phyloP scores from a whole-genome alignment of 2,329 filamentous ascomycete species.

The Exophiala sp. region DNA sequence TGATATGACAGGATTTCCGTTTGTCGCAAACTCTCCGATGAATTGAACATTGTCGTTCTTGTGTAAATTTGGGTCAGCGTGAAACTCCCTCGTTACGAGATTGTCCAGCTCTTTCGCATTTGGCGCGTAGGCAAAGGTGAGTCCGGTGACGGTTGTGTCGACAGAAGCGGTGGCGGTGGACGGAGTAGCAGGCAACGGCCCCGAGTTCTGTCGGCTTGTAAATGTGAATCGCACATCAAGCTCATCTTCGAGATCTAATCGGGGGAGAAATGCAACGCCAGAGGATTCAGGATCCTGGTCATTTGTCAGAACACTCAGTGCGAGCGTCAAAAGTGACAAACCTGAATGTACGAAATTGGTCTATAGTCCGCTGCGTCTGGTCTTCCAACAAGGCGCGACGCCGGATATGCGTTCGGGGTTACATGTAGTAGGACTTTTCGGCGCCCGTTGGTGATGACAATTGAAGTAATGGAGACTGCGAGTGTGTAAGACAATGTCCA shows the following conservation, averaged over 20 bases:
- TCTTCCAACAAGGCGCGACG: conserved; percentile 69
- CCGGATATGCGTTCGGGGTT: conserved; percentile 81
- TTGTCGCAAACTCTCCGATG: conserved; percentile 86
- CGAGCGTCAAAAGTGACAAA: conserved; percentile 39
- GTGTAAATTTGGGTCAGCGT: conserved; percentile 94
- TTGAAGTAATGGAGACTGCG: conserved; percentile 79
- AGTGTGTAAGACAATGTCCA: conserved; percentile 21
- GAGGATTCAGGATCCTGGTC: conserved; percentile 70
- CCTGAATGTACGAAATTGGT: conserved; percentile 89
- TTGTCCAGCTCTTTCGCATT: conserved; percentile 86
- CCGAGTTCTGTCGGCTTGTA: conserved; percentile 60
- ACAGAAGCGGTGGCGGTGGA: conserved; percentile 47
- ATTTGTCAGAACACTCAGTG: conserved; percentile 15
- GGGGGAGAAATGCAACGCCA: conserved; percentile 65
- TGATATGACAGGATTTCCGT: conserved; percentile 75
- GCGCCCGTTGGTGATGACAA: conserved; percentile 75
- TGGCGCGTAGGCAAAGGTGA: conserved; percentile 90
- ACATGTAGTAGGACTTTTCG: conserved; percentile 74
- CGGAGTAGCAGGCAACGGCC: conserved; percentile 47
- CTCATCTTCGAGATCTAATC: conserved; percentile 86
- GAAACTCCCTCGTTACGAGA: conserved; percentile 89
- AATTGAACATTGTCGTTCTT: conserved; percentile 95
- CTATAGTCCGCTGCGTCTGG: conserved; percentile 69
- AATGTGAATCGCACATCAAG: conserved; percentile 92
- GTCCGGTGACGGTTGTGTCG: conserved; percentile 78